These are phyloP conservation scores for Serendipita sp. DNA, from an alignment of 768 basidiomycete species.

Conservation along the genomic window DNA sequence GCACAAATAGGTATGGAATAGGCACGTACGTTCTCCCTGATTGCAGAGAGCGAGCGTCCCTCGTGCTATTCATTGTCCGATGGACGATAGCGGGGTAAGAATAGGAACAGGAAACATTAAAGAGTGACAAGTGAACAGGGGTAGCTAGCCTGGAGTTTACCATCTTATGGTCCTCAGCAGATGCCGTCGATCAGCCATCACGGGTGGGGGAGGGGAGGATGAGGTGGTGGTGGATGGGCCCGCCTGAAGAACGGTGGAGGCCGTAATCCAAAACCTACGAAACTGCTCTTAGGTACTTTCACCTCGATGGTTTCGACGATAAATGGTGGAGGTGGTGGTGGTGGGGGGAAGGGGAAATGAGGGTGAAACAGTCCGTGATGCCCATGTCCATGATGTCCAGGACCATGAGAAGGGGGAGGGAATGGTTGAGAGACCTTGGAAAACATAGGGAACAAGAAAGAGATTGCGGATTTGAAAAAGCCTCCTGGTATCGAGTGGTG, in stretches of 20 bases:
- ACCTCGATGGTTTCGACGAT: not conserved
- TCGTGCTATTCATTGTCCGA: no score
- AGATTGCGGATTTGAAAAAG: not conserved
- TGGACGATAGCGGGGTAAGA: no score
- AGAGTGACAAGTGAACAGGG: no score
- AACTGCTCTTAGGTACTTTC: not conserved
- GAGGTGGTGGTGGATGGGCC: not conserved
- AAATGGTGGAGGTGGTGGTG: constrained; percentile 1
- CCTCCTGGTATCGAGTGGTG: not conserved
- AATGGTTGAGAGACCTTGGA: not conserved
- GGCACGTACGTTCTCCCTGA: no score
- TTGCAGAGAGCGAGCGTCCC: no score
- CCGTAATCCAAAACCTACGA: not conserved
- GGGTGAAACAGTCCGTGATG: not conserved
- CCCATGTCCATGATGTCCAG: not conserved
- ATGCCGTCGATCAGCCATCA: no score
- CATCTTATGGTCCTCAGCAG: no score
- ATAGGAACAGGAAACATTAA: no score
- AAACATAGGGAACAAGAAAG: constrained; percentile 5
- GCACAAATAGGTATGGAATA: no score
- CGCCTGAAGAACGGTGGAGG: not conserved
- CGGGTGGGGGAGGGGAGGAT: no score
- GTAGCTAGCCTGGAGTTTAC: no score
- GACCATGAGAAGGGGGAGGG: not conserved
- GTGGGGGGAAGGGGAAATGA: not conserved